phyloP scores from a whole-genome alignment of 1,284 basidiomycete genomes.

The Wolfiporia cocos region DNA sequence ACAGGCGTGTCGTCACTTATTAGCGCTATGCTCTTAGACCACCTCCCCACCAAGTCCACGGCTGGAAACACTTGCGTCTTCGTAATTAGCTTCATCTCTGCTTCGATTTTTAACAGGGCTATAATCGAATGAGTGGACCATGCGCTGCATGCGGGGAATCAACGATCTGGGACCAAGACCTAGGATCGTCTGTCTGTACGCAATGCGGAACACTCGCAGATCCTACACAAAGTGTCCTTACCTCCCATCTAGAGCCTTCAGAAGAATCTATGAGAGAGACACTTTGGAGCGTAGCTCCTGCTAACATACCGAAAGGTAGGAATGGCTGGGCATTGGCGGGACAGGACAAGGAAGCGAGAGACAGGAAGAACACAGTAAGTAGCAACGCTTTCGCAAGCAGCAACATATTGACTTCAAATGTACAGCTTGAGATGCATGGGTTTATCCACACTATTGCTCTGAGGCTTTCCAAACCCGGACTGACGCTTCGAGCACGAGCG shows the following conservation, averaged over 20 bases:
- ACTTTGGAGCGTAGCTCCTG: constrained; percentile 22
- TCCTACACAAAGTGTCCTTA: constrained; percentile 50
- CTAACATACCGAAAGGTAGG: constrained; percentile 38
- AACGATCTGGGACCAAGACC: constrained; percentile 48
- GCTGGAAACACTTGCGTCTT: too few relatives aligned
- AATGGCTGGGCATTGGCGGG: constrained; percentile 52
- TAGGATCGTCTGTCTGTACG: constrained; percentile 56
- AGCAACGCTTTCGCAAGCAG: too few relatives aligned
- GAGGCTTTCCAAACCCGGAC: constrained; percentile 47
- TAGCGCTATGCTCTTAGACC: too few relatives aligned
- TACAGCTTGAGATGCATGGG: constrained; percentile 52
- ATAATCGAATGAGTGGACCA: constrained; percentile 29
- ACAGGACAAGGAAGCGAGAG: constrained; percentile 53
- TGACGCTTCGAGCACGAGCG: constrained; percentile 52
- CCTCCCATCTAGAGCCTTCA: constrained; percentile 32
- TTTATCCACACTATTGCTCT: constrained; percentile 54
- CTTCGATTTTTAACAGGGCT: too few relatives aligned
- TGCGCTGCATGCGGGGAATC: constrained; percentile 48
- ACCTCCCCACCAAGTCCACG: too few relatives aligned
- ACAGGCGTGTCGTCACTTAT: too few relatives aligned
- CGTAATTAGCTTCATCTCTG: too few relatives aligned
- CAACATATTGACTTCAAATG: too few relatives aligned
- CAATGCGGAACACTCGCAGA: constrained; percentile 61
- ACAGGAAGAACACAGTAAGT: constrained; percentile 54
- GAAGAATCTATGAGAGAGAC: constrained; percentile 26